Conservation (phyloP, 1,284 basidiomycete genomes). For the Rhodotorula glutinis region DNA sequence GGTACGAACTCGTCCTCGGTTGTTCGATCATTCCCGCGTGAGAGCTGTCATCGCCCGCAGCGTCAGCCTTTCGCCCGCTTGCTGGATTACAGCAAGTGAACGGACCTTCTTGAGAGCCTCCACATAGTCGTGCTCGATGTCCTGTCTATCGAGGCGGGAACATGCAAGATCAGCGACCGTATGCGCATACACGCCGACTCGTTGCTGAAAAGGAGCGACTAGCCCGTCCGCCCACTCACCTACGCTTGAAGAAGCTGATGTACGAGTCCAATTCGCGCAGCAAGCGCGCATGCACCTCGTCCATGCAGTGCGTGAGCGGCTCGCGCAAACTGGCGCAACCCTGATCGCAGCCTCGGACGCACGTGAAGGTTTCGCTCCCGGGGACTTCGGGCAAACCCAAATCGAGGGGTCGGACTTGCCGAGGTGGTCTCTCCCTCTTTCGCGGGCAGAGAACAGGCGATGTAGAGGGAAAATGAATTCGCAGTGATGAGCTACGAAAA, state of each 20-base stretch:
- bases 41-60: neutral
- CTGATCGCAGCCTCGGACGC: too few species aligned
- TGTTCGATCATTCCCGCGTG: neutral
- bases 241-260: conserved; percentile 22
- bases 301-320: conserved; percentile 18
- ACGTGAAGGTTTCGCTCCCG: too few species aligned
- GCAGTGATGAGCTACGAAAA: neutral
- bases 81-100: neutral
- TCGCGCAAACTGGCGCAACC: too few species aligned
- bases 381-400: too few species aligned
- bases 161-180: neutral
- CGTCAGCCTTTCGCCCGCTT: neutral
- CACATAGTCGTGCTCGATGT: conserved; percentile 32
- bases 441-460: too few species aligned
- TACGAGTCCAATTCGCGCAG: conserved; percentile 26
- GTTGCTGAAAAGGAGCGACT: too few species aligned
- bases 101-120: conserved; percentile 35
- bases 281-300: conserved; percentile 18
- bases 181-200: neutral
- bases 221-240: conserved; percentile 8
- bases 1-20: conserved; percentile 7
- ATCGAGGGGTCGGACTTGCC: too few species aligned
- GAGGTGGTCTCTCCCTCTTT: too few species aligned
- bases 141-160: conserved; percentile 16
- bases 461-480: too few species aligned